Evolutionary conservation across 768 basidiomycete species (phyloP).

Genomic region (Lactarius vividus): DNA sequence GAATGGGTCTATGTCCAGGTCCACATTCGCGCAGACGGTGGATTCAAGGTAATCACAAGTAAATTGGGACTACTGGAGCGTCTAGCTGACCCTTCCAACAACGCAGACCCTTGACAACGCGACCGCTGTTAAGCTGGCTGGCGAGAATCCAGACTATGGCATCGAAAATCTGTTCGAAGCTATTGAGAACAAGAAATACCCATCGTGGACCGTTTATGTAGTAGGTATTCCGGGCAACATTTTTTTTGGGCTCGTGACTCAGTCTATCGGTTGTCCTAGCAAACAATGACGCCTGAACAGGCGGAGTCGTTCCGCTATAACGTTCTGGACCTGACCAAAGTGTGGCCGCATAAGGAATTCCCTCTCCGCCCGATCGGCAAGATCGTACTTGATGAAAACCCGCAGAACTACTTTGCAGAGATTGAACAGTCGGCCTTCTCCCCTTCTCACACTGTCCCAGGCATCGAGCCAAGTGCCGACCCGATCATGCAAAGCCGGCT

Average conservation of each 20-base stretch:
- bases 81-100: not conserved
- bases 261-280: slow-evolving; percentile 41
- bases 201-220: slow-evolving; percentile 86
- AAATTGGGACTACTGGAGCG: not conserved
- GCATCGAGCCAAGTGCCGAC: slow-evolving; percentile 87
- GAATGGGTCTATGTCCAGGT: slow-evolving; percentile 85
- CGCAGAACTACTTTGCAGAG: slow-evolving; percentile 90
- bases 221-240: slow-evolving; percentile 41
- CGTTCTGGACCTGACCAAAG: slow-evolving; percentile 85
- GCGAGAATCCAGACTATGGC: slow-evolving; percentile 82
- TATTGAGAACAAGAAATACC: slow-evolving; percentile 78
- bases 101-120: slow-evolving; percentile 66
- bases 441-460: slow-evolving; percentile 83
- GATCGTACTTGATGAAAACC: slow-evolving; percentile 75
- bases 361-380: slow-evolving; percentile 90
- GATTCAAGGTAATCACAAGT: slow-evolving; percentile 61
- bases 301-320: slow-evolving; percentile 91
- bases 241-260: not conserved
- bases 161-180: slow-evolving; percentile 73
- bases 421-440: slow-evolving; percentile 91
- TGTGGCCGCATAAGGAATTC: slow-evolving; percentile 85
- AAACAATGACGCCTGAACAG: slow-evolving; percentile 92
- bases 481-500: slow-evolving; percentile 92
- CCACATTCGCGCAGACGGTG: slow-evolving; percentile 74
- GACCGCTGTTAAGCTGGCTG: slow-evolving; percentile 62